phyloP scores from a whole-genome alignment of 2,329 filamentous ascomycete species.

The Lecanoromycetidae sp. region DNA sequence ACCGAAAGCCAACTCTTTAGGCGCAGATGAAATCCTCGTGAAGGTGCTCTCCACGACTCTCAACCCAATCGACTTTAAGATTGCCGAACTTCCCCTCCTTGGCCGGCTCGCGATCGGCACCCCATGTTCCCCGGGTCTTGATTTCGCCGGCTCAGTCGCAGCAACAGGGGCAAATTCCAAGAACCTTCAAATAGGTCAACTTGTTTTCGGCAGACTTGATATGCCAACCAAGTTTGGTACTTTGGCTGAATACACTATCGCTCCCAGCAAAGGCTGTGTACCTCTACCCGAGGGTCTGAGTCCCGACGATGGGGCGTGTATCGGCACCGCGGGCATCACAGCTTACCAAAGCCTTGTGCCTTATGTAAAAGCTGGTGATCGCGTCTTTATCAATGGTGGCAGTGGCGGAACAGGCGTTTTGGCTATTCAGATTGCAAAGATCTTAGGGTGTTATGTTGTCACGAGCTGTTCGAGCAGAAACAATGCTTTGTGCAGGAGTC shows the following conservation, averaged over 20 bases:
- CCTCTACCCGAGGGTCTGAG: slow-evolving; percentile 2
- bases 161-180: not conserved
- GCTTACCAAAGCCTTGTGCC: slow-evolving; percentile 13
- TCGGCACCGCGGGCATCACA: slow-evolving; percentile 6
- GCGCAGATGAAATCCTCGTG: slow-evolving; percentile 3
- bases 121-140: not conserved
- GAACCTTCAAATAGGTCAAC: not conserved
- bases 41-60: slow-evolving; percentile 1
- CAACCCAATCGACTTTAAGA: slow-evolving; percentile 12
- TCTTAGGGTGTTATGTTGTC: slow-evolving; percentile 46
- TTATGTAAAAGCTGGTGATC: slow-evolving; percentile 25
- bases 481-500: slow-evolving; percentile 40
- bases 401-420: slow-evolving; percentile 50
- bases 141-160: slow-evolving; percentile 7
- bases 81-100: slow-evolving; percentile 1
- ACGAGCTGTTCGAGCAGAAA: slow-evolving; percentile 48
- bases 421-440: slow-evolving; percentile 52
- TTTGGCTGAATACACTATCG: slow-evolving; percentile 10
- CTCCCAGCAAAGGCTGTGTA: slow-evolving; percentile 3
- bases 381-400: slow-evolving; percentile 53
- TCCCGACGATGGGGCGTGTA: not conserved
- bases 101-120: not conserved
- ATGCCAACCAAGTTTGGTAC: slow-evolving; percentile 3
- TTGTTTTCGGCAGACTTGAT: slow-evolving; percentile 7
- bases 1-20: not conserved